Evolutionary conservation across 2,329 filamentous ascomycete genomes (phyloP), one percentile per base, ranked within the genome.

Genomic region (Dactylellina drechsleri): DNA sequence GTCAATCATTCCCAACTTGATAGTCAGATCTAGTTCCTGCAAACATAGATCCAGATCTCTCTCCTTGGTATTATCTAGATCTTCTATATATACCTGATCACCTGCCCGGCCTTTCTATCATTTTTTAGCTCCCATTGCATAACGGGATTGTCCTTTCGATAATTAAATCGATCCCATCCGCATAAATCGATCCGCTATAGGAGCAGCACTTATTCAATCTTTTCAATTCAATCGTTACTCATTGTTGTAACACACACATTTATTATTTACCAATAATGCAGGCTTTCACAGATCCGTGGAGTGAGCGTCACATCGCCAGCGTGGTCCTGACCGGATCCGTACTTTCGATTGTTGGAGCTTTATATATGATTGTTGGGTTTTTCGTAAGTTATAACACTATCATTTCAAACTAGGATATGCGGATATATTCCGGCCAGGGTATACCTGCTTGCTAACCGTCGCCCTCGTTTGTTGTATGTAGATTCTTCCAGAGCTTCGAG

Each of bases 351-450:
- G 62, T 64, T 20, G 70, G 70, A 40, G 67, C 70, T 31, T 13
- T 74, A 4, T 74, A 74, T 23, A 74, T 74, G 70, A 74, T 74
- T 16, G 16, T 67, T 18, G 57, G 70, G 13, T 67, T 74, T 52
- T 8, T 74, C 10, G 70, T 74, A 67, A 58, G 70, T 61, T 12
- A 12, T 7, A 36, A 36, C 31, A 7, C 31, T 5, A 36, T 7
- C 31, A 36, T 36, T 36, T 36, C 31, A 36, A 7, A 7, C 31
- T 36, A 36, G 31, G 31, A 36, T 36, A 36, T 36, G 31, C 31
- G 31, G 31, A 36, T 36, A 36, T 36, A 10, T 5, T 8, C 13
- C 43, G 13, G 23, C 36, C 40, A 49, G 15, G 1, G 13, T 43
- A 58, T 59, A 36, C 59, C 36, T 58, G 54, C 40, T 58, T 45